Evolutionary conservation across 2,329 filamentous ascomycete genomes (phyloP), one percentile per base, ranked within the genome.

Genomic region (Talaromyces atroroseus): DNA sequence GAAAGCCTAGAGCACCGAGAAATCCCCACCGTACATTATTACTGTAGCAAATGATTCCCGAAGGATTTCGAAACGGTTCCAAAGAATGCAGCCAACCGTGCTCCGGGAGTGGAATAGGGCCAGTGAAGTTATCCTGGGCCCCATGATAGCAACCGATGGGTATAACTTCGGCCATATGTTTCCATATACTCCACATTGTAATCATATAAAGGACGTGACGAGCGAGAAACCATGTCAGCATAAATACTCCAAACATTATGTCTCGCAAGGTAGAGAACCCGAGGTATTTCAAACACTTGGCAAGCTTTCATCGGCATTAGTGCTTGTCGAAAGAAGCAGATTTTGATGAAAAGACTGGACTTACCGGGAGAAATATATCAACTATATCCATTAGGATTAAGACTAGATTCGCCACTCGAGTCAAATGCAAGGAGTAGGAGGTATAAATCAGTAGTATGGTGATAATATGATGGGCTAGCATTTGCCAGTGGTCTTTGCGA

Each of bases 401-500:
- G 60, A 95, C 89, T 44, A 92, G 78, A 66, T 89, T 90, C 54
- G 88, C 90, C 26, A 94, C 87, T 36, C 86, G 84, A 45, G 86
- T 91, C 67, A 88, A 82, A 68, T 90, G 86, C 70, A 90, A 94
- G 62, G 82, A 82, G 71, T 95, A 95, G 64, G 86, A 90, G 36
- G 83, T 79, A 56, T 84, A 84, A 61, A 95, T 85, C 52, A 96
- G 81, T 3, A 79, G 75, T 63, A 85, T 87, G n/a, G 90, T 95
- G 68, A 95, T 83, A 69, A 95, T 82, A 74, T 96, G 91, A 71
- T 95, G 90, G 20, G 83, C 85, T 63, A 95, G 84, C 91, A 95
- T 95, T 73, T 95, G 90, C 78, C 83, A 87, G 72, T 95, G 87
- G 66, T 96, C 90, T 74, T 95, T 95, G 65, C 91, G 83, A 60